Conservation (phyloP, 352 stramenopile species). For the Phytopythium litorale region DNA sequence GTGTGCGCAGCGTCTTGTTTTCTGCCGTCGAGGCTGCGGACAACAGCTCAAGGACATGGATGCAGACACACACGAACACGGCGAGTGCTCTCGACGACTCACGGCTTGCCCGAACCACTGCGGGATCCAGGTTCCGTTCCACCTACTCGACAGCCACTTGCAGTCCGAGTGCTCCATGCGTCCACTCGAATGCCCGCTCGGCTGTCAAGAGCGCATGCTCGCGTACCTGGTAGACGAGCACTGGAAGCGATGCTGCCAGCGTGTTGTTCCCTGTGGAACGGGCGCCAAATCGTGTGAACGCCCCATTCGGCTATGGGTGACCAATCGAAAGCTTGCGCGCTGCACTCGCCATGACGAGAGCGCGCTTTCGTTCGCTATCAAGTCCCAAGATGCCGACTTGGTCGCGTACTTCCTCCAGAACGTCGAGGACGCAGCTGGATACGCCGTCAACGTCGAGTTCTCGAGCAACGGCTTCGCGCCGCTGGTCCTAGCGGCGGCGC, state of each 20-base stretch:
- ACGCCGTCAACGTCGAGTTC: conserved; percentile 54
- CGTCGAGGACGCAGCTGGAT: conserved; percentile 18
- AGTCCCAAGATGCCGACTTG: conserved; percentile 56
- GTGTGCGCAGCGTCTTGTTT: conserved; percentile 47
- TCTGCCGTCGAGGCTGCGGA: conserved; percentile 56
- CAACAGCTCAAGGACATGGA: conserved; percentile 34
- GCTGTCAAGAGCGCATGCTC: conserved; percentile 52
- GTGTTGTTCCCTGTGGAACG: conserved; percentile 51
- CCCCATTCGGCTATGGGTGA: conserved; percentile 63
- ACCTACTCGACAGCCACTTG: conserved; percentile 35
- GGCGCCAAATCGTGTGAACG: conserved; percentile 44
- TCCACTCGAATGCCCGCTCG: conserved; percentile 51
- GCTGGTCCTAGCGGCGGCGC: conserved; percentile 39
- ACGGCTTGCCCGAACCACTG: conserved; percentile 56
- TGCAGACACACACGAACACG: conserved; percentile 34
- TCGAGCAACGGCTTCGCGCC: conserved; percentile 58
- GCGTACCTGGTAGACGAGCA: conserved; percentile 60
- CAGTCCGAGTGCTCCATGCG: conserved; percentile 49
- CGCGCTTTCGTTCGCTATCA: conserved; percentile 58
- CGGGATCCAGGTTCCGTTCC: conserved; percentile 30
- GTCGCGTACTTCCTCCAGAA: conserved; percentile 57
- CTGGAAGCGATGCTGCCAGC: conserved; percentile 59
- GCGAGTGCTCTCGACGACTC: conserved; percentile 38
- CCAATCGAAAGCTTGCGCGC: conserved; percentile 25
- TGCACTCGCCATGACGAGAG: conserved; percentile 54